Conservation (phyloP, 805 yeast genomes). For the Metschnikowia shivogae region DNA sequence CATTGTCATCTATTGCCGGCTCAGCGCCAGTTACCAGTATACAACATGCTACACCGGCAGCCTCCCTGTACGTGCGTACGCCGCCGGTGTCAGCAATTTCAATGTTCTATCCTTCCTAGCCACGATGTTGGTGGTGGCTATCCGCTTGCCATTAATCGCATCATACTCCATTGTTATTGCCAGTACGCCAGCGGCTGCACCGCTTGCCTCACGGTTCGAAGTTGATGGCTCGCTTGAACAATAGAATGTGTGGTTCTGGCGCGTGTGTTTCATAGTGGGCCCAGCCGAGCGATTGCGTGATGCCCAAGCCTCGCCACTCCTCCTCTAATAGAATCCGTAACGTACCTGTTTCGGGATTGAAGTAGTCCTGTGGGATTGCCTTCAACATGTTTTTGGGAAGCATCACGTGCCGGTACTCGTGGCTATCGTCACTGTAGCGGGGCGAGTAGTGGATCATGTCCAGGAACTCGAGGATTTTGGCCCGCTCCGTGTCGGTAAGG, state of each 20-base stretch:
- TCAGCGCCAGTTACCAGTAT: no score
- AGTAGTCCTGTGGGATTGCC: constrained; percentile 90
- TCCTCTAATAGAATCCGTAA: constrained; percentile 86
- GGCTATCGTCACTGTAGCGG: constrained; percentile 84
- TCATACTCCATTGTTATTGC: background rate
- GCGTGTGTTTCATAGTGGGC: constrained; percentile 96
- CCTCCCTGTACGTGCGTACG: background rate
- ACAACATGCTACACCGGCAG: background rate
- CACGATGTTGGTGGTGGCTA: background rate
- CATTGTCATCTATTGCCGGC: no score
- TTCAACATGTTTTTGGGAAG: constrained; percentile 94
- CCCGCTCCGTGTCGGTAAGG: constrained; percentile 77
- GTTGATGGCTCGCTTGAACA: constrained; percentile 67
- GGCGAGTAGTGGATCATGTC: constrained; percentile 94
- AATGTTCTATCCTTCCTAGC: background rate
- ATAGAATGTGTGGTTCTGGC: constrained; percentile 95
- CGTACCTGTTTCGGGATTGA: constrained; percentile 91
- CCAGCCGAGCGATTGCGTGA: constrained; percentile 97
- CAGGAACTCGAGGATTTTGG: constrained; percentile 83
- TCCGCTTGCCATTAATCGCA: background rate
- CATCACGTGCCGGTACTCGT: constrained; percentile 95
- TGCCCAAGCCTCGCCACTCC: constrained; percentile 98
- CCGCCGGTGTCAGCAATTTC: background rate
- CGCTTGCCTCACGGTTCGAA: constrained; percentile 37
- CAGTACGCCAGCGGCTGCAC: no score